phyloP scores from a whole-genome alignment of 768 basidiomycete genomes.

The Suillus subalutaceus region DNA sequence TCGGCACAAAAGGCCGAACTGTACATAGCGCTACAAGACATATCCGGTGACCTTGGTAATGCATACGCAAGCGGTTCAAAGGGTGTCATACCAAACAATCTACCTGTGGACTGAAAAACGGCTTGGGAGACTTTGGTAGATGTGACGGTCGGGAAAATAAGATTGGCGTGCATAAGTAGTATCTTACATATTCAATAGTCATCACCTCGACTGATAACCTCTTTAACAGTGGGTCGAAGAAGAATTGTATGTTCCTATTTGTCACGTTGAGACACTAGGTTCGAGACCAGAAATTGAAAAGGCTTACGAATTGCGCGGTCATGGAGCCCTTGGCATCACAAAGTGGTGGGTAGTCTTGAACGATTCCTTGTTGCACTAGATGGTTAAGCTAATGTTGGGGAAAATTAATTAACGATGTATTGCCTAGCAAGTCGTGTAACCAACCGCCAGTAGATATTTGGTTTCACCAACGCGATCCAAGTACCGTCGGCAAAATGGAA shows the following conservation, averaged over 20 bases:
- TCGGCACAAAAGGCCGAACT: neutral
- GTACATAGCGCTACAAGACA: neutral
- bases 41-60: neutral
- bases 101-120: neutral
- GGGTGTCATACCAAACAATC: neutral
- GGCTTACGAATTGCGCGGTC: constrained; percentile 89
- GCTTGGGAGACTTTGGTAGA: neutral
- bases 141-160: neutral
- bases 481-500: constrained; percentile 95
- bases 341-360: constrained; percentile 91
- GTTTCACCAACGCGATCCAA: constrained; percentile 91
- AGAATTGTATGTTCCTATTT: constrained; percentile 83
- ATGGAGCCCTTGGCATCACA: constrained; percentile 83
- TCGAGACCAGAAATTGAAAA: constrained; percentile 5
- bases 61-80: neutral
- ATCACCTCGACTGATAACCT: constrained; percentile 82
- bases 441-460: constrained; percentile 88
- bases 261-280: neutral
- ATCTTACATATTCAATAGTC: constrained; percentile 57
- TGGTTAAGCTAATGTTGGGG: constrained; percentile 69
- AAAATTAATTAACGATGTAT: constrained; percentile 6
- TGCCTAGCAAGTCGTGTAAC: constrained; percentile 24
- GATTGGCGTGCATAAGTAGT: neutral
- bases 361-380: constrained; percentile 85
- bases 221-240: constrained; percentile 82